These are phyloP conservation scores for Boletellus deceptivus DNA, from an alignment of 1,284 basidiomycete genomes.

Conservation along the genomic window DNA sequence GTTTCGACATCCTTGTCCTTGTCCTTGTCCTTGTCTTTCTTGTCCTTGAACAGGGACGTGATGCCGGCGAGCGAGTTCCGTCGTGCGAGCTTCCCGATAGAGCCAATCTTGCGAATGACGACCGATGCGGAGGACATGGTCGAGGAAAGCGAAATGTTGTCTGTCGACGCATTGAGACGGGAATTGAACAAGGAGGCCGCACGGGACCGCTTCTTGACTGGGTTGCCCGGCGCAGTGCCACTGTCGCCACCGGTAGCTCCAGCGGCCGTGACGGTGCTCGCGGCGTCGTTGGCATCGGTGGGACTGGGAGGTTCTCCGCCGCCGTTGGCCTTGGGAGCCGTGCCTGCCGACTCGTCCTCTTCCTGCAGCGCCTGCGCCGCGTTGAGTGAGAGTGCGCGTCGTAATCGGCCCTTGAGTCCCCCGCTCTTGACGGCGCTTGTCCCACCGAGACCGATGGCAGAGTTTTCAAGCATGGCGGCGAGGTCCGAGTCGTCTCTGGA, in stretches of 20 bases:
- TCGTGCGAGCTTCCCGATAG: constrained; percentile 88
- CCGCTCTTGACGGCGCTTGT: constrained; percentile 46
- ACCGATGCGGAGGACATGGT: constrained; percentile 95
- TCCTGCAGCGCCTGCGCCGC: constrained; percentile 58
- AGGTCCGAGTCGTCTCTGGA: constrained; percentile 76
- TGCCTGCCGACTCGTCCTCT: constrained; percentile 39
- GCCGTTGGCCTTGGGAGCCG: constrained; percentile 30
- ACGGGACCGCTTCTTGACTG: constrained; percentile 61
- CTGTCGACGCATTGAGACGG: constrained; percentile 89
- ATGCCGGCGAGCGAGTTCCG: constrained; percentile 90
- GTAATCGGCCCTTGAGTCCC: constrained; percentile 75
- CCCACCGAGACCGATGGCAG: constrained; percentile 38
- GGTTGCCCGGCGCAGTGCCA: constrained; percentile 39
- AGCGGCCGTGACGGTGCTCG: constrained; percentile 24
- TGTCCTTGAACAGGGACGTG: constrained; percentile 94
- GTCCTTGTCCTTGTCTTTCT: constrained; percentile 34
- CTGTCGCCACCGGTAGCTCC: constrained; percentile 8
- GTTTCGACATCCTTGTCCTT: constrained; percentile 49
- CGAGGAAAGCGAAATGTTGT: constrained; percentile 97
- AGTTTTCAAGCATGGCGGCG: constrained; percentile 53
- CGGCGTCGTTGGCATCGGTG: constrained; percentile 28
- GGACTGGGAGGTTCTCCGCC: constrained; percentile 19
- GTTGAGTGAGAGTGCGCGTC: constrained; percentile 71
- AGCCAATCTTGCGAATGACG: constrained; percentile 96
- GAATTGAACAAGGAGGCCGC: constrained; percentile 83